Conservation (phyloP, 2,329 filamentous ascomycete species). For the Phialemonium atrogriseum region DNA sequence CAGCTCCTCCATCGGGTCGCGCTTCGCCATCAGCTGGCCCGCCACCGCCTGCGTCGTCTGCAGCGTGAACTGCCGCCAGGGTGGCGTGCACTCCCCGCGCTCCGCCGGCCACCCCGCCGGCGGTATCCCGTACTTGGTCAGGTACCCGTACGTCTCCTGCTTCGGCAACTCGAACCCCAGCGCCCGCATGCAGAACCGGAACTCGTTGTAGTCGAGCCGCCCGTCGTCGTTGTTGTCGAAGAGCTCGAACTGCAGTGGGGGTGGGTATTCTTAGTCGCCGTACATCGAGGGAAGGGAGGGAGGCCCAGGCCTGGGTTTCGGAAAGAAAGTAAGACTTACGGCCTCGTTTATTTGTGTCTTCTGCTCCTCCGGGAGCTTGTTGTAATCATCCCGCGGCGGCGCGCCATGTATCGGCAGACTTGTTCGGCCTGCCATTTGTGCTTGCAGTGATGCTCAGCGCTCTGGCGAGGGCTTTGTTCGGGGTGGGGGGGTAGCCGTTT, state of each 20-base stretch:
- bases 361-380: constrained; percentile 70
- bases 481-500: no score
- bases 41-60: constrained; percentile 68
- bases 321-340: constrained; percentile 46
- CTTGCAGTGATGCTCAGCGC: no score
- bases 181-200: constrained; percentile 92
- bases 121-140: constrained; percentile 72
- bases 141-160: constrained; percentile 69
- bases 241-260: constrained; percentile 62
- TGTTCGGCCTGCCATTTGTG: no score
- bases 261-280: background rate
- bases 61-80: constrained; percentile 65
- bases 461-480: constrained; percentile 4
- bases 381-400: constrained; percentile 25
- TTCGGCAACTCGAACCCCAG: constrained; percentile 90
- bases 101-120: constrained; percentile 50
- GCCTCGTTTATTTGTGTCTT: constrained; percentile 90
- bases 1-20: constrained; percentile 88
- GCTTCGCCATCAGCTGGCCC: constrained; percentile 68
- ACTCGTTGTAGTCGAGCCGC: constrained; percentile 94
- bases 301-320: no score
- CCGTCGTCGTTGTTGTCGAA: constrained; percentile 96
- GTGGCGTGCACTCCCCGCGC: constrained; percentile 44
- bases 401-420: constrained; percentile 9
- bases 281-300: background rate